Conservation (phyloP, 2,329 filamentous ascomycete genomes). For the Colletotrichum sp. region DNA sequence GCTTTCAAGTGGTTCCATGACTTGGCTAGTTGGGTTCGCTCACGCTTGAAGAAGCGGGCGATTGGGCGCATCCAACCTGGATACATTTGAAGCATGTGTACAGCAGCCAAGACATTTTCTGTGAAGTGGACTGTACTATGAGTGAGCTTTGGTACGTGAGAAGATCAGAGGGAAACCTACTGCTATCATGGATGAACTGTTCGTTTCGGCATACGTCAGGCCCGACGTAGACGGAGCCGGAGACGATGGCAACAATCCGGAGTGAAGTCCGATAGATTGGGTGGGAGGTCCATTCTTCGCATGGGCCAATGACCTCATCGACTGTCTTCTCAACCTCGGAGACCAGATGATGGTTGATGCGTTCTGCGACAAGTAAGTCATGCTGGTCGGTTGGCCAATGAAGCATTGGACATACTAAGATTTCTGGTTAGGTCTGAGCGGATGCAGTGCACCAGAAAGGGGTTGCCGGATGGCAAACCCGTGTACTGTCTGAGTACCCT, state of each 20-base stretch:
- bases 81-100: neutral
- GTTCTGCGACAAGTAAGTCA: neutral
- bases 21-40: neutral
- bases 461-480: constrained; percentile 1
- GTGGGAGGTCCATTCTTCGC: constrained; percentile 40
- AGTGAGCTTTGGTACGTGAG: neutral
- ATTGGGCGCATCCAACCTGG: neutral
- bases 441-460: constrained; percentile 3
- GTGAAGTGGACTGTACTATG: constrained; percentile 21
- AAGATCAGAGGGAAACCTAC: constrained; percentile 42
- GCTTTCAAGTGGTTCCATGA: neutral
- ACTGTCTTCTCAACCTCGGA: constrained; percentile 26
- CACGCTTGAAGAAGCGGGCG: neutral
- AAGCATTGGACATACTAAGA: neutral
- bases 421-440: constrained; percentile 3
- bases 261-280: constrained; percentile 40
- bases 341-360: neutral
- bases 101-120: neutral
- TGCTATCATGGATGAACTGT: constrained; percentile 44
- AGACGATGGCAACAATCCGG: constrained; percentile 46
- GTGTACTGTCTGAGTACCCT: constrained; percentile 5
- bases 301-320: constrained; percentile 31
- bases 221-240: constrained; percentile 49
- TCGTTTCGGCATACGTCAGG: constrained; percentile 44
- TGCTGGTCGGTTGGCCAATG: neutral